A percentile compares a stretch with the other conserved stretches of the same genome.
These are phyloP conservation scores for Cercophora newfieldiana DNA, from an alignment of 495 filamentous ascomycete species.

Conservation along the genomic window DNA sequence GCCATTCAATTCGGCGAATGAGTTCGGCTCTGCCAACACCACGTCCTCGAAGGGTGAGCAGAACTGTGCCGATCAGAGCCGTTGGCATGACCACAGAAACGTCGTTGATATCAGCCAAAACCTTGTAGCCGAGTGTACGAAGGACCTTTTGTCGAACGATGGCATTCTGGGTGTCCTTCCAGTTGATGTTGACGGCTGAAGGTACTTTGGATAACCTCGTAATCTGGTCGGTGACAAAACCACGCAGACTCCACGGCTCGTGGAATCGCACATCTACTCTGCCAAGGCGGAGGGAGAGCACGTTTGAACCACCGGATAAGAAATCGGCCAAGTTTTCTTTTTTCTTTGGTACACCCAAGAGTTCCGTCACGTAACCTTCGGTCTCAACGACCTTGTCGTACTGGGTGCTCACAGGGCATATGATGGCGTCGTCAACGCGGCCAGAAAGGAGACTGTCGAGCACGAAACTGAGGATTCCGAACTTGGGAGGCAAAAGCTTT, in stretches of 20 bases:
- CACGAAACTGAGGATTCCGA: conserved; percentile 92
- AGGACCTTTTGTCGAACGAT: conserved; percentile 61
- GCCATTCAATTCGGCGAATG: conserved; percentile 85
- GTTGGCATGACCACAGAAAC: conserved; percentile 98
- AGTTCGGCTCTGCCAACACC: conserved; percentile 88
- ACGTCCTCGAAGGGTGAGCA: conserved; percentile 86
- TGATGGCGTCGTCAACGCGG: conserved; percentile 84
- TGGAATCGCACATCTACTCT: conserved; percentile 95
- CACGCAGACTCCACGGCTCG: conserved; percentile 85
- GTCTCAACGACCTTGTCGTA: conserved; percentile 99
- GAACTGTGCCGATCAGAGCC: conserved; percentile 87
- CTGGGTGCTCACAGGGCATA: conserved; percentile 93
- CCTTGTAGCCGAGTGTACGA: conserved; percentile 82
- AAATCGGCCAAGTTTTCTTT: conserved; percentile 92
- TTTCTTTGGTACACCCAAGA: conserved; percentile 88
- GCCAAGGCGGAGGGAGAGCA: conserved; percentile 84
- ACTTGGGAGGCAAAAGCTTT: conserved; percentile 90
- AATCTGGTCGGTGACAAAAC: conserved; percentile 76
- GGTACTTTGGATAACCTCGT: conserved; percentile 45
- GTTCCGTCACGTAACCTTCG: conserved; percentile 91
- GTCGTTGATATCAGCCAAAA: conserved; percentile 89
- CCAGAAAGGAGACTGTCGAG: conserved; percentile 86
- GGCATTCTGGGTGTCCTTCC: conserved; percentile 46
- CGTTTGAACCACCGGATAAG: conserved; percentile 76
- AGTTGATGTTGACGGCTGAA: conserved; percentile 40